phyloP scores from a whole-genome alignment of 2,329 filamentous ascomycete species.

The Aspergillus ustus region DNA sequence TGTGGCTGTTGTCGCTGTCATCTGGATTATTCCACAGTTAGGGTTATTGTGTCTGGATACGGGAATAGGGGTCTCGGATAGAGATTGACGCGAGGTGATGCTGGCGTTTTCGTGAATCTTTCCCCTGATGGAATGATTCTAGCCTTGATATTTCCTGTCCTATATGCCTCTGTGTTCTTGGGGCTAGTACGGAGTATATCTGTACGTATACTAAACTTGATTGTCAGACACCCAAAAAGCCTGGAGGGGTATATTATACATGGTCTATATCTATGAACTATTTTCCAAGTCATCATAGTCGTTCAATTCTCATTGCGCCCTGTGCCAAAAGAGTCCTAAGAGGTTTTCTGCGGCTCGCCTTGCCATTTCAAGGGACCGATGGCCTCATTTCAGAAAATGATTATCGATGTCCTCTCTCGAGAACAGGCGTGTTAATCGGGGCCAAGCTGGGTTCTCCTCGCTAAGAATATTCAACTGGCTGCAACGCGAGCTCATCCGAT shows the following conservation, averaged over 20 bases:
- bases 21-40: not conserved
- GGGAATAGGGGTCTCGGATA: not conserved
- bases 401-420: too few species aligned
- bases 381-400: too few species aligned
- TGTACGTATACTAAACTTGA: constrained; percentile 1
- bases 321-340: not conserved
- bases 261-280: not conserved
- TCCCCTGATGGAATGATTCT: constrained; percentile 18
- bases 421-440: too few species aligned
- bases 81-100: not conserved
- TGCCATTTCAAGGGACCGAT: not conserved
- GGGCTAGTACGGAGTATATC: not conserved
- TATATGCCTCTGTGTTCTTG: not conserved
- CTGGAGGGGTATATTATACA: not conserved
- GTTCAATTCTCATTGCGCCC: not conserved
- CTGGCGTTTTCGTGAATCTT: not conserved
- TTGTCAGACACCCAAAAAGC: not conserved
- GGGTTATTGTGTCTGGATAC: not conserved
- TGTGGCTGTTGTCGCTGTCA: not conserved
- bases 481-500: too few species aligned
- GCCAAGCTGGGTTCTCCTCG: too few species aligned
- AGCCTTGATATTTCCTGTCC: not conserved
- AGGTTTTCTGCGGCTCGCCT: not conserved
- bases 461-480: too few species aligned
- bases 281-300: not conserved